Evolutionary conservation across 2,329 filamentous ascomycete species (phyloP).

Genomic region (Chaetothyriales sp.): DNA sequence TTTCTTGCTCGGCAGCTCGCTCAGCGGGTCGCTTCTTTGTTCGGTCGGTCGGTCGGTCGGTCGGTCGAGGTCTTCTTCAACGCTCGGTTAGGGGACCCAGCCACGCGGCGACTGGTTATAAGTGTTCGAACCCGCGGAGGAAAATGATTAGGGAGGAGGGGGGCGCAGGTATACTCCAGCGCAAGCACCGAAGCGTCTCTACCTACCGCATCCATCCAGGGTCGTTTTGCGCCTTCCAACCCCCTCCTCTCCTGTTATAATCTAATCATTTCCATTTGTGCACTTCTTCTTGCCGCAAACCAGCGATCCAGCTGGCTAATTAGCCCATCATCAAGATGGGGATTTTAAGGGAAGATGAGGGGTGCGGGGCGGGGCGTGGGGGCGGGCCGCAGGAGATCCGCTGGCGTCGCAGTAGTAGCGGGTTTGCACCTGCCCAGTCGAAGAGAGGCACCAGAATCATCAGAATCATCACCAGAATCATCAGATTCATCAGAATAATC

Average conservation of each 20-base stretch:
- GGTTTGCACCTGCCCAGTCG: neutral
- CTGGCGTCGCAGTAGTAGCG: too few relatives aligned
- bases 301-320: slow-evolving; percentile 4
- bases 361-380: neutral
- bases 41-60: neutral
- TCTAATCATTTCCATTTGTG: neutral
- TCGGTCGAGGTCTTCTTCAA: neutral
- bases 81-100: too few relatives aligned
- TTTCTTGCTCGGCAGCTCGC: neutral
- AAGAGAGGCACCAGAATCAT: neutral
- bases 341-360: neutral
- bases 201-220: neutral
- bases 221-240: neutral
- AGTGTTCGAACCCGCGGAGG: neutral
- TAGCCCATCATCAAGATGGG: slow-evolving; percentile 5
- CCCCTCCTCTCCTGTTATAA: neutral
- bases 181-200: too few relatives aligned
- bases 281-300: neutral
- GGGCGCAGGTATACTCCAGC: neutral
- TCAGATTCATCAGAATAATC: neutral
- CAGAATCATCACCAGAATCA: neutral
- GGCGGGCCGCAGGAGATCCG: neutral
- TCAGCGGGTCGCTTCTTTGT: neutral
- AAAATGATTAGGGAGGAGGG: neutral
- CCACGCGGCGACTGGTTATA: neutral